These are phyloP conservation scores for Henckelia pumila DNA, from an alignment of 257 asterid genomes.

Conservation along the genomic window DNA sequence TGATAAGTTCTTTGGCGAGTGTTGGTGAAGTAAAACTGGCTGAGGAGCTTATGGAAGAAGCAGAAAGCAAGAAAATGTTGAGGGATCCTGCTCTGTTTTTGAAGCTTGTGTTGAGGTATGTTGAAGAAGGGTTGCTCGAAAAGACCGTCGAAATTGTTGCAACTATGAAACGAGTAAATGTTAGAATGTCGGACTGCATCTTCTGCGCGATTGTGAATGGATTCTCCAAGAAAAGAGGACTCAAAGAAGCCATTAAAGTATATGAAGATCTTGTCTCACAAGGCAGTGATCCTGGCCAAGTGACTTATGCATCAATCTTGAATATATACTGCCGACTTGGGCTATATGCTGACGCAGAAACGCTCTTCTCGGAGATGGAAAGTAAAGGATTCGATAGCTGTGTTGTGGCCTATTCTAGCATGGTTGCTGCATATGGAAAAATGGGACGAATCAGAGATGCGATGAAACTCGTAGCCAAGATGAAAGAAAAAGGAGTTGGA, in stretches of 20 bases:
- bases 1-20: conserved; percentile 56
- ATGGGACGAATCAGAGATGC: conserved; percentile 67
- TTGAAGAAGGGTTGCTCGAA: conserved; percentile 61
- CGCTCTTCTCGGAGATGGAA: conserved; percentile 59
- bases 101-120: conserved; percentile 63
- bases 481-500: conserved; percentile 72
- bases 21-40: conserved; percentile 50
- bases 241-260: conserved; percentile 39
- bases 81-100: conserved; percentile 75
- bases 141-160: conserved; percentile 50
- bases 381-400: conserved; percentile 64
- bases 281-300: conserved; percentile 87
- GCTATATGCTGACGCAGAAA: conserved; percentile 53
- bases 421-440: conserved; percentile 75
- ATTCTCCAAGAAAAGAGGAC: conserved; percentile 57
- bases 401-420: conserved; percentile 78
- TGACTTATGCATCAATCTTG: conserved; percentile 70
- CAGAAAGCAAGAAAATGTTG: conserved; percentile 68
- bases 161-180: conserved; percentile 52
- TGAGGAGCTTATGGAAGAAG: conserved; percentile 70
- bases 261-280: conserved; percentile 52
- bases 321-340: conserved; percentile 61
- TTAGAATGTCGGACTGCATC: conserved; percentile 81
- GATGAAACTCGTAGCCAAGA: conserved; percentile 64
- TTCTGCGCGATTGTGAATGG: conserved; percentile 84